Evolutionary conservation across 2,329 filamentous ascomycete species (phyloP).

Genomic region (Ceratocystis variospora): DNA sequence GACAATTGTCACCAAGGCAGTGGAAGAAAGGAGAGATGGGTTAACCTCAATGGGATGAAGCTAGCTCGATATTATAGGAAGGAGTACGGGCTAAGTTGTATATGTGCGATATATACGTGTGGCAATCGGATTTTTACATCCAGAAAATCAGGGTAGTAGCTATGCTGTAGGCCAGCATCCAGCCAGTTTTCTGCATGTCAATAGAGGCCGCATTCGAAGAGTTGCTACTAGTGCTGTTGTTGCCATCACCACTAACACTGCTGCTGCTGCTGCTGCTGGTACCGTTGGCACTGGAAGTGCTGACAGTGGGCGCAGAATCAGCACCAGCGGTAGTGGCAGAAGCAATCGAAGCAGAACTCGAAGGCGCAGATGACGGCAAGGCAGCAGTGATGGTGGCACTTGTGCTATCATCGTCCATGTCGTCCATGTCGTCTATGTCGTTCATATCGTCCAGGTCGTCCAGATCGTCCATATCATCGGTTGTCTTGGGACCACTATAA

Average conservation of each 20-base stretch:
- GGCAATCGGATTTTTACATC: too few relatives aligned
- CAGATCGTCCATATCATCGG: neutral
- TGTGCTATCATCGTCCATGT: neutral
- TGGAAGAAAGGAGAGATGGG: too few relatives aligned
- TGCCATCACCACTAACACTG: too few relatives aligned
- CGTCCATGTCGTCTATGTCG: neutral
- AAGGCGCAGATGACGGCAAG: neutral
- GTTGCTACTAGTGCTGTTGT: neutral
- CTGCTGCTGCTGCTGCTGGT: too few relatives aligned
- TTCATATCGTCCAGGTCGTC: neutral
- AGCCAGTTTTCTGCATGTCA: neutral
- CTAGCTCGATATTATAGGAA: neutral
- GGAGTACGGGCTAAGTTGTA: too few relatives aligned
- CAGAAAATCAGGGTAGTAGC: neutral
- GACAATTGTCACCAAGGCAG: slow-evolving; percentile 12
- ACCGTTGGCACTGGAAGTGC: neutral
- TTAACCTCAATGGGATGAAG: too few relatives aligned
- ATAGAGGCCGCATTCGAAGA: neutral
- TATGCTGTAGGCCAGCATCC: neutral
- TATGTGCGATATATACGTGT: too few relatives aligned
- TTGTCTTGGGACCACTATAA: neutral
- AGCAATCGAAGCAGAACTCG: neutral
- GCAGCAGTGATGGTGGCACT: neutral
- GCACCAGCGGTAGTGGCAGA: neutral
- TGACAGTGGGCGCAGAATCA: neutral